Conservation (phyloP, 106 monocot species). For the Phalaenopsis aphrodite region DNA sequence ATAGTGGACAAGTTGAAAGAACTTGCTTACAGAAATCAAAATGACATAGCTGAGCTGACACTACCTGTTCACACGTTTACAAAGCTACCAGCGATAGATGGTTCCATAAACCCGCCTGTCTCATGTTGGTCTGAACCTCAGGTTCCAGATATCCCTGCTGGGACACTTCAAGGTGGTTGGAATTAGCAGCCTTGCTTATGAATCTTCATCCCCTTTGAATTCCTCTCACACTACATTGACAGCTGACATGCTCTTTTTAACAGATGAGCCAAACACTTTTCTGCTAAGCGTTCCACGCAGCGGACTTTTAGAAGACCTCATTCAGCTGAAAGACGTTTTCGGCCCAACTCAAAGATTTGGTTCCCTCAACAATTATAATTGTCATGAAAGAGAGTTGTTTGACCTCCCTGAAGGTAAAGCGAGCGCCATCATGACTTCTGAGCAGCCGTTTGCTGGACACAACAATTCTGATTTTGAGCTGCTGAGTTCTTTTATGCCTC, state of each 20-base stretch:
- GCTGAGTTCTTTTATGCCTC: constrained; percentile 6
- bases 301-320: constrained; percentile 20
- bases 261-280: constrained; percentile 22
- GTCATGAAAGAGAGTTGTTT: constrained; percentile 2
- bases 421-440: neutral
- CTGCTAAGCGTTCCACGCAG: constrained; percentile 10
- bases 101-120: neutral
- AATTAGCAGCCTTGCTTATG: neutral
- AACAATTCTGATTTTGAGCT: constrained; percentile 18
- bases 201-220: neutral
- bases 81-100: constrained; percentile 1
- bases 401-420: constrained; percentile 14
- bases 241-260: constrained; percentile 2
- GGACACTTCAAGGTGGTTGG: constrained; percentile 17
- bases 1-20: constrained; percentile 44
- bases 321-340: constrained; percentile 5
- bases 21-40: constrained; percentile 38
- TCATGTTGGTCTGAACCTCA: constrained; percentile 12
- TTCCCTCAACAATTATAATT: constrained; percentile 19
- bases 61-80: constrained; percentile 6
- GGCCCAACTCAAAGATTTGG: constrained; percentile 4
- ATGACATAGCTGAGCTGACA: constrained; percentile 36
- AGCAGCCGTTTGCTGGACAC: constrained; percentile 2
- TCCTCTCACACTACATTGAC: neutral
- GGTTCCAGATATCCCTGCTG: constrained; percentile 3